A percentile compares a stretch with the other conserved stretches of the same genome.
phyloP scores from a whole-genome alignment of 129 eudicot genomes.

The Helianthus annuus region DNA sequence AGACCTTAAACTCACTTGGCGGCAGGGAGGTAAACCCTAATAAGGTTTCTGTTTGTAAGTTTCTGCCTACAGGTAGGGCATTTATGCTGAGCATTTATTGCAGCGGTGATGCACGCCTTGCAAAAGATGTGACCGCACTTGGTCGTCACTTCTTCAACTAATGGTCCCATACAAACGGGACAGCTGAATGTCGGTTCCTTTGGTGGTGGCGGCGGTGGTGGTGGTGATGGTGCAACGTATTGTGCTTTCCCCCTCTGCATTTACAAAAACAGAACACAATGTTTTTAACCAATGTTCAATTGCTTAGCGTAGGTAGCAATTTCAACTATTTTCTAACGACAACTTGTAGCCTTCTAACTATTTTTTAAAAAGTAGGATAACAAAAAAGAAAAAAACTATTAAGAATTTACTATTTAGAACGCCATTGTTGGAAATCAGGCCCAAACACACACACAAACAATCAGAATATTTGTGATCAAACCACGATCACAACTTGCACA shows the following conservation, averaged over 20 bases:
- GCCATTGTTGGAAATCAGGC: no score
- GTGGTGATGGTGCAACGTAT: constrained; percentile 29
- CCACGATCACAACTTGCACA: no score
- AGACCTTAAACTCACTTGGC: constrained; percentile 36
- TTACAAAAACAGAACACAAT: not conserved
- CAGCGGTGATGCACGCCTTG: constrained; percentile 64
- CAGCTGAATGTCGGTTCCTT: constrained; percentile 74
- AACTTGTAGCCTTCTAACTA: not conserved
- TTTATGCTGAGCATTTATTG: constrained; percentile 58
- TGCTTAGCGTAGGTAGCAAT: not conserved
- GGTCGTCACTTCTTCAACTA: constrained; percentile 81
- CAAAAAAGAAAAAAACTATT: not conserved
- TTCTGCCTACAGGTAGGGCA: constrained; percentile 90
- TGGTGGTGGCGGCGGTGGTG: constrained; percentile 64
- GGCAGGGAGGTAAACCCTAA: constrained; percentile 77
- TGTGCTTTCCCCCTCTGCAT: constrained; percentile 40
- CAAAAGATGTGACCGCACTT: constrained; percentile 97
- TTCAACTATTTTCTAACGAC: not conserved
- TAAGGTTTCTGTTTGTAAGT: constrained; percentile 50
- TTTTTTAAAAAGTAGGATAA: not conserved
- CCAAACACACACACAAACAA: no score
- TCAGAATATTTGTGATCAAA: no score
- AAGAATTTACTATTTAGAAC: not conserved
- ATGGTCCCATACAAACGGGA: constrained; percentile 85
- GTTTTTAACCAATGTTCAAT: not conserved